Base-by-base conservation (phyloP, 2,329 filamentous ascomycete species). In the Colletotrichum viniferum region DNA sequence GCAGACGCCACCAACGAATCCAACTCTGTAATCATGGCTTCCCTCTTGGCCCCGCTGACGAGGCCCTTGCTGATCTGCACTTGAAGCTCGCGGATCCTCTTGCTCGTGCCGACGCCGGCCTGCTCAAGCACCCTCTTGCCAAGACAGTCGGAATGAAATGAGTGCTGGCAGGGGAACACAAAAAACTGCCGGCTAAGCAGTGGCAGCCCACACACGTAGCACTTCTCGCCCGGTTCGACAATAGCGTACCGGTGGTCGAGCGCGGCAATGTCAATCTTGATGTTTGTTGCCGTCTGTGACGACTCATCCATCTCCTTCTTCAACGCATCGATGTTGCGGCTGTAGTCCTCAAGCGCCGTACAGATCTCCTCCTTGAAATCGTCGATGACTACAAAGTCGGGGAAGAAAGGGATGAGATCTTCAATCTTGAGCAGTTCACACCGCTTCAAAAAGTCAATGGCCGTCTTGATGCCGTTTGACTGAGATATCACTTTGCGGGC, bases 351-450 rank as follows among this genome's bases (percentile, higher is more conserved):
- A 2, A 99, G 90, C 1, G 97, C 97, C 0, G 92, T 89, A 85
- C 97, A 99, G 48, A 99, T 98, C 83, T 99, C 97, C 77, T 98
- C 96, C 82, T 98, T 98, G 90, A 99, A 99, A 84, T 98, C 97
- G 82, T 99, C 97, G 77, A 99, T 98, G 67, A 98, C 94, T 28
- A 98, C 96, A 82, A 99, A 99, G 83, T 99, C 97, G 0, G 97
- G 97, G 86, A 99, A 99, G 87, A 99, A 98, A 0, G 97, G 97
- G 55, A 99, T 98, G 34, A 99, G 86, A 81, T 99, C 97, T 85
- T 99, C 97, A 77, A 99, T 99, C 77, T 94, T 94, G 64, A 99
- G 91, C 14, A 98, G 89, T 76, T 98, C 96, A 83, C 96, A 98
- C 12, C 95, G 93, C 79, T 95, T 95, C 14, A 98, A 89, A 81